Percentiles rank a stretch among this genome's conserved stretches.
Evolutionary conservation across 2,329 filamentous ascomycete species (phyloP).

Genomic region (Lasiodiplodia sp.): DNA sequence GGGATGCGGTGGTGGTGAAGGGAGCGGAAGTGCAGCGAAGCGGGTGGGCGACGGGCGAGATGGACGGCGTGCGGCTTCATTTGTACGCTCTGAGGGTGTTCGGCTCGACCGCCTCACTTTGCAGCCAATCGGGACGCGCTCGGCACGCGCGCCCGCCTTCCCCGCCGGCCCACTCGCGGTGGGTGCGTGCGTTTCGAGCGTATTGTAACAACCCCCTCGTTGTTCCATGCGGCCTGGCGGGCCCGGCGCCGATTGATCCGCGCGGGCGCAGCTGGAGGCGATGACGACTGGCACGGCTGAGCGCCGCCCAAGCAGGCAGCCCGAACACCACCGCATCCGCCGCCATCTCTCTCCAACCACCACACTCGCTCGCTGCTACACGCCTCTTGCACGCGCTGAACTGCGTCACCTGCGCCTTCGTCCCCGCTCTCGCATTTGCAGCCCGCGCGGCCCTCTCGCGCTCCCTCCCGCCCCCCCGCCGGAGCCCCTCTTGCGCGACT

Average conservation of each 20-base stretch:
- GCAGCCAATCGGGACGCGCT: constrained; percentile 22
- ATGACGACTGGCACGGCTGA: constrained; percentile 19
- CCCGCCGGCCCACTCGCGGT: constrained; percentile 19
- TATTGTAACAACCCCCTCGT: not conserved
- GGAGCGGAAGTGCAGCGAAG: constrained; percentile 12
- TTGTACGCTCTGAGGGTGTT: constrained; percentile 24
- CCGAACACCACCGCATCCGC: not conserved
- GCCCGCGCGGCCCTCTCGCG: constrained; percentile 54
- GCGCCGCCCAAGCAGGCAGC: constrained; percentile 5
- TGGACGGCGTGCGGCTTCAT: constrained; percentile 25
- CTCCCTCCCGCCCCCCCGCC: constrained; percentile 77
- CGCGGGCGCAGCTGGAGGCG: constrained; percentile 5
- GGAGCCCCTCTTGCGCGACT: constrained; percentile 25
- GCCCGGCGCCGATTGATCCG: constrained; percentile 24
- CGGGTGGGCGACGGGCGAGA: constrained; percentile 13
- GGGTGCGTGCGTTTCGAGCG: constrained; percentile 3
- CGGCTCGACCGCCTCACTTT: constrained; percentile 27
- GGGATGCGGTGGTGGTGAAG: constrained; percentile 13
- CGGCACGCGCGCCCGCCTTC: constrained; percentile 13
- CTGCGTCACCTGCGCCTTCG: constrained; percentile 1
- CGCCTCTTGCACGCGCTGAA: not conserved
- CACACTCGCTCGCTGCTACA: constrained; percentile 13
- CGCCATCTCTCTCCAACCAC: not conserved
- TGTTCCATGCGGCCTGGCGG: too few relatives aligned
- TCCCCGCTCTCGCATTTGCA: constrained; percentile 16